Conservation (phyloP, 2,329 filamentous ascomycete genomes). For the Penicillium sp. region DNA sequence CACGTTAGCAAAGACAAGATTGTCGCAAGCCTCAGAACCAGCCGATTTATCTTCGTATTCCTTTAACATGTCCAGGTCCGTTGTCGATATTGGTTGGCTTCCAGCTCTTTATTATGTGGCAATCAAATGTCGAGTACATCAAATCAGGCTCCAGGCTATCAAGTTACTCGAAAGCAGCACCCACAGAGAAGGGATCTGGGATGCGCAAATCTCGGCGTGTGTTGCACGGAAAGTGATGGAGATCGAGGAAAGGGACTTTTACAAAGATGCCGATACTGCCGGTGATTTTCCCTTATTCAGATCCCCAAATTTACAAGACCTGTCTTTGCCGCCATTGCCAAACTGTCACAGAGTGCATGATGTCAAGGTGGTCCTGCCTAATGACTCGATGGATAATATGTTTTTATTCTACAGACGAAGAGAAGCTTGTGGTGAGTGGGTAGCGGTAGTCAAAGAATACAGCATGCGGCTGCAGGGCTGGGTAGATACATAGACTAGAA, state of each 20-base stretch:
- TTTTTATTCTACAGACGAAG: background rate
- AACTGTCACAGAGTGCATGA: background rate
- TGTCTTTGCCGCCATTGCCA: background rate
- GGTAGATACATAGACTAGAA: background rate
- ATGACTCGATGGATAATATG: background rate
- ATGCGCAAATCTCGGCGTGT: background rate
- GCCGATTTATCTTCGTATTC: background rate
- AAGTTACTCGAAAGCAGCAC: background rate
- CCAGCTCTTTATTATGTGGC: constrained; percentile 1
- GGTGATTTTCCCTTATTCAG: background rate
- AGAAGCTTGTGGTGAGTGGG: background rate
- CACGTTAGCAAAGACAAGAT: background rate
- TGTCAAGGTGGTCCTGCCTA: background rate
- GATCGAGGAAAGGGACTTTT: constrained; percentile 1
- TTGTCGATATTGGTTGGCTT: constrained; percentile 4
- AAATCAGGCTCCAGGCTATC: constrained; percentile 1
- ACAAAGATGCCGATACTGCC: background rate
- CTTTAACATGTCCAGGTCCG: background rate
- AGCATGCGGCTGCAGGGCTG: background rate
- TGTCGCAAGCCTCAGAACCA: background rate
- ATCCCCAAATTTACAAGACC: background rate
- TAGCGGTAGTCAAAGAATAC: background rate
- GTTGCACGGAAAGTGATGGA: constrained; percentile 3
- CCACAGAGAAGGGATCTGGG: background rate
- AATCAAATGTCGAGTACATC: constrained; percentile 2